Conservation (phyloP, 768 basidiomycete species). For the Pleurotus tuoliensis region DNA sequence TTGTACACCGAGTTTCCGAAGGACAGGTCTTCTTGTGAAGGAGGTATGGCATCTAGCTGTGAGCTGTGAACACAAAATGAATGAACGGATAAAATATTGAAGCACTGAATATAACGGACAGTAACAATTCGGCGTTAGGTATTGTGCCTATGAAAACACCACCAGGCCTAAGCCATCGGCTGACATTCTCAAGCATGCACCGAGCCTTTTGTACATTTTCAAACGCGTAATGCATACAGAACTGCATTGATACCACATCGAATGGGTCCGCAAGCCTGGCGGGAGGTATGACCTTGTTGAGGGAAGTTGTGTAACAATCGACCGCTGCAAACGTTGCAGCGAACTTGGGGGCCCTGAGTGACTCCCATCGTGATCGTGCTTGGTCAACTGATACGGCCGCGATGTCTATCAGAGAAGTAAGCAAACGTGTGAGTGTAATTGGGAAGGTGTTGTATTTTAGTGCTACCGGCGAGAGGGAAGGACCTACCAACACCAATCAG, state of each 20-base stretch:
- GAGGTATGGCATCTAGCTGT: slow-evolving; percentile 66
- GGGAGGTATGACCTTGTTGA: slow-evolving; percentile 66
- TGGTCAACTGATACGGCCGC: slow-evolving; percentile 87
- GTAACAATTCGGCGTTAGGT: slow-evolving; percentile 78
- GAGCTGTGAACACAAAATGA: slow-evolving; percentile 38
- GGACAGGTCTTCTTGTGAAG: slow-evolving; percentile 61
- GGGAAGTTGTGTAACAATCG: slow-evolving; percentile 80
- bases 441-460: background rate
- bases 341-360: slow-evolving; percentile 51
- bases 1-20: slow-evolving; percentile 92
- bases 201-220: slow-evolving; percentile 84
- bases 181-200: slow-evolving; percentile 91
- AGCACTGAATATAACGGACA: slow-evolving; percentile 39
- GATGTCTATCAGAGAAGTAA: slow-evolving; percentile 56
- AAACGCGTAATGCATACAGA: slow-evolving; percentile 99
- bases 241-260: slow-evolving; percentile 97
- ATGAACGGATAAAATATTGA: slow-evolving; percentile 1
- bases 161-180: slow-evolving; percentile 71
- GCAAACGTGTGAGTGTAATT: background rate
- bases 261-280: slow-evolving; percentile 64
- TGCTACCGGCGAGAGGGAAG: background rate
- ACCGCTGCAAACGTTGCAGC: slow-evolving; percentile 79
- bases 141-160: slow-evolving; percentile 98
- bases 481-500: slow-evolving; percentile 75
- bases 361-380: slow-evolving; percentile 70